Base-by-base conservation (phyloP, 2,329 filamentous ascomycete species). In the Beauveria medogensis region DNA sequence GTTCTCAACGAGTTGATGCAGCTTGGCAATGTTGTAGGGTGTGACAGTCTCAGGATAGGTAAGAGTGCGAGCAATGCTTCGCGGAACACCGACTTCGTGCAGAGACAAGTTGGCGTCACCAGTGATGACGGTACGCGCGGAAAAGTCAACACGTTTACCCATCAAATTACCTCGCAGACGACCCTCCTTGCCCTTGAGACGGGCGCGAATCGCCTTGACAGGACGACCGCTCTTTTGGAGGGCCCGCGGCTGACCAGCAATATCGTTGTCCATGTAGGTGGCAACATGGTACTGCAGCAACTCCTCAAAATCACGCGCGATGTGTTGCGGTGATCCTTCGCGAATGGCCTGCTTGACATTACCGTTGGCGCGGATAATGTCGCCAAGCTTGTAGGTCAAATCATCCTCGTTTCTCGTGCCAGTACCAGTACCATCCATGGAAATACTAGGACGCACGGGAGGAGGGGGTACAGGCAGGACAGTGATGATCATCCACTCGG, bases 221-320 rank as follows among this genome's bases (percentile, higher is more conserved):
- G 95, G 92, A 70, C 95, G 87, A 53, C 95, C 95, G 61, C 92
- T 96, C 80, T 99, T 99, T 71, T 99, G 95, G 70, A 97, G 81
- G 3, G 94, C 93, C 68, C 94, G 92, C 3, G 94, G 94, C 68
- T 95, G 88, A 55, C 93, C 92, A 65, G 95, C 94, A 75, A 97
- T 97, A 73, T 99, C 93, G 69, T 99, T 99, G 76, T 99, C 94
- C 95, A 99, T 99, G 76, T 97, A 96, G 1, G 95, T 99, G 48
- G 95, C 95, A 63, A 99, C 92, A 70, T 99, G 95, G 71, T 96
- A 99, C 72, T 99, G 95, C 43, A 99, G 80, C 37, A 99, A 79
- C 65, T 88, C 86, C 74, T 96, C 91, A 62, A 97, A 97, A 69
- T 99, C 94, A 62, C 87, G 84, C 18, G 92, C 85, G 66, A 97